A percentile compares a stretch with the other conserved stretches of the same genome.
phyloP scores from a whole-genome alignment of 805 yeast species.

The Wickerhamiella occidentalis region DNA sequence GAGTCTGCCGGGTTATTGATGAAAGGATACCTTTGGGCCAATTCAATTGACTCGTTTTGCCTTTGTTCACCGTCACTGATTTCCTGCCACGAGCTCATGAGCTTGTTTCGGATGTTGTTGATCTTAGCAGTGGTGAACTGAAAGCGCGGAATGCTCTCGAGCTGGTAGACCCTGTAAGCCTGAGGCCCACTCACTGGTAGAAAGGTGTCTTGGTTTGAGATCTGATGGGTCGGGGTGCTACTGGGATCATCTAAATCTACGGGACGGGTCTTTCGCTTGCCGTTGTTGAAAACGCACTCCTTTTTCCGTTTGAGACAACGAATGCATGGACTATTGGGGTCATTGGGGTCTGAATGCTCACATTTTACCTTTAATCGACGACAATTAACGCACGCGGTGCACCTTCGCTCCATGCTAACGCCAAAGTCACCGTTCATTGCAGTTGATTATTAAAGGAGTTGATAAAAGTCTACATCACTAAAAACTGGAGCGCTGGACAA shows the following conservation, averaged over 20 bases:
- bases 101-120: conserved; percentile 18
- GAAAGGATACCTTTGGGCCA: conserved; percentile 23
- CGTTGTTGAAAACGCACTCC: conserved; percentile 37
- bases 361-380: conserved; percentile 78
- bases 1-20: conserved; percentile 22
- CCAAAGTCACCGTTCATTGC: conserved; percentile 5
- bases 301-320: conserved; percentile 57
- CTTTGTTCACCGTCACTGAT: conserved; percentile 35
- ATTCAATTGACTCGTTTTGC: conserved; percentile 36
- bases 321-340: conserved; percentile 55
- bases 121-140: conserved; percentile 8
- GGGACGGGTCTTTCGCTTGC: conserved; percentile 4
- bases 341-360: conserved; percentile 49
- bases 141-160: conserved; percentile 10
- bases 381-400: conserved; percentile 38
- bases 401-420: conserved; percentile 6
- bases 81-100: conserved; percentile 20
- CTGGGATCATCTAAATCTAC: neutral
- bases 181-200: conserved; percentile 5
- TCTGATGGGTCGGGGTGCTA: neutral
- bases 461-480: too few species aligned
- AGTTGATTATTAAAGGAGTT: neutral
- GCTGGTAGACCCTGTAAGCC: conserved; percentile 11
- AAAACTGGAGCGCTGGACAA: neutral
- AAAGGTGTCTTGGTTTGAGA: neutral